A percentile compares a stretch with the other conserved stretches of the same genome.
phyloP scores from a whole-genome alignment of 768 basidiomycete species.

The Rhizopogon sp. region DNA sequence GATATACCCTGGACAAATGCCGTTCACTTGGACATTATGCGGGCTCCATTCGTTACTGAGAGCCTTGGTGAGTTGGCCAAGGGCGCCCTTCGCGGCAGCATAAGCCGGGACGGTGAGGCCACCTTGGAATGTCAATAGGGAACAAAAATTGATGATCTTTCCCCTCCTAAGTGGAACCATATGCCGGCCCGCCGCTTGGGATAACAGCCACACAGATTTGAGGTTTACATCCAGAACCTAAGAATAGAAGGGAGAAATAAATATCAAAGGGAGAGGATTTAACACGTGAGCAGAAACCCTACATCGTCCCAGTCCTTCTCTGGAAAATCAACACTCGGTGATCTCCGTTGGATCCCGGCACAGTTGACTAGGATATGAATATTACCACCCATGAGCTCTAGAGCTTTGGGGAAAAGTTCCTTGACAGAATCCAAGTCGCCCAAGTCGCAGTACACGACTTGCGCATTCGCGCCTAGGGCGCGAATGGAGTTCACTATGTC shows the following conservation, averaged over 20 bases:
- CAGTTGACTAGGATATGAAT: conserved; percentile 70
- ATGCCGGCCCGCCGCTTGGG: conserved; percentile 82
- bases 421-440: conserved; percentile 44
- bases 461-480: conserved; percentile 27
- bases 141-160: conserved; percentile 68
- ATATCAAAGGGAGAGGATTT: conserved; percentile 7
- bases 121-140: conserved; percentile 46
- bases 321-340: conserved; percentile 58
- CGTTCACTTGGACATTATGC: conserved; percentile 86
- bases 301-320: conserved; percentile 74
- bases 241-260: conserved; percentile 6
- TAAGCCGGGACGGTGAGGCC: conserved; percentile 83
- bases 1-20: conserved; percentile 85
- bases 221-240: conserved; percentile 87
- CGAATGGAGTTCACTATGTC: conserved; percentile 32
- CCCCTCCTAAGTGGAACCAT: conserved; percentile 75
- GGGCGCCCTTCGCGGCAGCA: conserved; percentile 85
- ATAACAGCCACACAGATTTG: conserved; percentile 81
- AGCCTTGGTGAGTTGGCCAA: conserved; percentile 83
- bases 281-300: conserved; percentile 30
- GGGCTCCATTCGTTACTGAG: conserved; percentile 92
- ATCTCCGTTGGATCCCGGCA: conserved; percentile 55
- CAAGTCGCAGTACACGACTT: conserved; percentile 55
- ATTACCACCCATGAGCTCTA: conserved; percentile 43
- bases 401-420: conserved; percentile 42